Conservation (phyloP, 768 basidiomycete genomes). For the Mycena vitilis region DNA sequence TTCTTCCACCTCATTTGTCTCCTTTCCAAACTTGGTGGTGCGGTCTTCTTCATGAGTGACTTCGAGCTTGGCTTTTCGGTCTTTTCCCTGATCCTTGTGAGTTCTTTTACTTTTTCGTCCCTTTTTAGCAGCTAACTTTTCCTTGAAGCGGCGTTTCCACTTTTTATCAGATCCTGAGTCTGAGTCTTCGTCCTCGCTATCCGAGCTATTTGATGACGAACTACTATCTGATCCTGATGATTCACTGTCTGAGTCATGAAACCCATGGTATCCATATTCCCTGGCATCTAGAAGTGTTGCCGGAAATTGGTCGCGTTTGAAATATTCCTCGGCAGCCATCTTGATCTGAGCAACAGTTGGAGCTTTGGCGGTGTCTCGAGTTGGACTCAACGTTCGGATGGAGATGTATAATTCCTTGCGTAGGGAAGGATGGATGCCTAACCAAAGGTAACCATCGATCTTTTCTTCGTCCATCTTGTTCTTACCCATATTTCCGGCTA, state of each 20-base stretch:
- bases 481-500: conserved; percentile 11
- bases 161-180: background rate
- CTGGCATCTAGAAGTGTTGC: conserved; percentile 4
- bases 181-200: background rate
- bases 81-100: background rate
- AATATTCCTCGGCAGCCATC: conserved; percentile 12
- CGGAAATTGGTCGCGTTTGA: conserved; percentile 14
- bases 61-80: background rate
- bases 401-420: background rate
- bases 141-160: conserved; percentile 6
- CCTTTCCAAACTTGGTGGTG: background rate
- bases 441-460: conserved; percentile 5
- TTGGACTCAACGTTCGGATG: background rate
- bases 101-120: background rate
- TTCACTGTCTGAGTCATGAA: background rate
- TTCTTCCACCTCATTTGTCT: conserved; percentile 1
- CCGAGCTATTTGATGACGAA: background rate
- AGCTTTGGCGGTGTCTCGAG: conserved; percentile 4
- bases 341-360: conserved; percentile 1
- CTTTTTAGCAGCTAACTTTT: background rate
- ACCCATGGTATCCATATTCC: background rate
- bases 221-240: background rate
- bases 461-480: background rate
- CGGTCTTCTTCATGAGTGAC: background rate
- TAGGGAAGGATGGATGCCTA: background rate